phyloP scores from a whole-genome alignment of 345 rosid genomes.

The Rhodomyrtus tomentosa region DNA sequence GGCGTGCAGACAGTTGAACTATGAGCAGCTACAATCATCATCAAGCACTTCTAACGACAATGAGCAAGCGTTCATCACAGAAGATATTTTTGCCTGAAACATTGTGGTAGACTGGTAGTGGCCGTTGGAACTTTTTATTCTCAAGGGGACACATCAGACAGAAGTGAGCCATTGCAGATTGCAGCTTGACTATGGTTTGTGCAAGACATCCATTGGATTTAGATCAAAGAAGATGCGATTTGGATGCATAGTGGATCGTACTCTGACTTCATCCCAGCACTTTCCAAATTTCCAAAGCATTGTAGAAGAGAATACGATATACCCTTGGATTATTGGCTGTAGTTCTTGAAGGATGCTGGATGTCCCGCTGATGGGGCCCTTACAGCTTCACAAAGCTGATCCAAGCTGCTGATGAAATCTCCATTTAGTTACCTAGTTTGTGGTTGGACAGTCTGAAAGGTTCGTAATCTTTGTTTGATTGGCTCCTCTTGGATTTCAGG shows the following conservation, averaged over 20 bases:
- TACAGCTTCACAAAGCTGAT: not conserved
- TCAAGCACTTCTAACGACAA: constrained; percentile 11
- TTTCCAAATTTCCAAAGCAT: not conserved
- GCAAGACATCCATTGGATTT: not conserved
- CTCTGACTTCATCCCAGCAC: not conserved
- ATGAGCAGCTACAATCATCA: constrained; percentile 47
- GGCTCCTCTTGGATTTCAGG: not conserved
- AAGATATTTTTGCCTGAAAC: constrained; percentile 63
- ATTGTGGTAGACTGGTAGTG: not conserved
- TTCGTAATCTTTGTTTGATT: not conserved
- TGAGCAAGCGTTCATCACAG: constrained; percentile 25
- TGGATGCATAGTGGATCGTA: not conserved
- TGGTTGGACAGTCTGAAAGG: not conserved
- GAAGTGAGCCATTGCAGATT: not conserved
- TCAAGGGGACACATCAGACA: not conserved
- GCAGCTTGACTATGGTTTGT: not conserved
- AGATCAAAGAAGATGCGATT: not conserved
- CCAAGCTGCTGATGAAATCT: not conserved
- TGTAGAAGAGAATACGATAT: not conserved
- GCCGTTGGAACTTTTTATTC: not conserved
- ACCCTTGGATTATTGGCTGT: not conserved
- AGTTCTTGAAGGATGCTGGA: not conserved
- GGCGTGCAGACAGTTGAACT: constrained; percentile 79
- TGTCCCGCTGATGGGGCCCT: not conserved
- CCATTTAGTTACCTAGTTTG: not conserved